These are phyloP conservation scores for Aethionema arabicum DNA, from an alignment of 345 rosid species.

Conservation along the genomic window DNA sequence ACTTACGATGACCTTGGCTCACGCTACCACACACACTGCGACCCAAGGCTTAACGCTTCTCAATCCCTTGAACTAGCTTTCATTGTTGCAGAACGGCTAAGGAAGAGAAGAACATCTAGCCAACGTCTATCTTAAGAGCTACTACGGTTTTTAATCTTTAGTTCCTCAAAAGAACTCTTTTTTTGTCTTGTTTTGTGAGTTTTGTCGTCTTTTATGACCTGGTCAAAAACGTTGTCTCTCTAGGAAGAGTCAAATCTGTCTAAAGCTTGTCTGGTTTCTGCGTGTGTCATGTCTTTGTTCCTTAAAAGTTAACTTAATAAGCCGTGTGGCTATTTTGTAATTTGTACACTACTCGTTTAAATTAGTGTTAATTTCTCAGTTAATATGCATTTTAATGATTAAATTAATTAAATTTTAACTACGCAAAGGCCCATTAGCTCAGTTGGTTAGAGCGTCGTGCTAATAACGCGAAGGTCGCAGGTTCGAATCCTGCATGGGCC, in stretches of 20 bases:
- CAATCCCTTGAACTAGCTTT: slow-evolving; percentile 62
- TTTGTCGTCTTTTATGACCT: slow-evolving; percentile 8
- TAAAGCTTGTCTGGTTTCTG: neutral
- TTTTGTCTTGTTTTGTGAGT: slow-evolving; percentile 24
- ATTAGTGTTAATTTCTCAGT: neutral
- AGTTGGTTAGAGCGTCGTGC: slow-evolving; percentile 92
- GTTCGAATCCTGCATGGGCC: slow-evolving; percentile 70
- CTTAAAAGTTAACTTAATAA: slow-evolving; percentile 21
- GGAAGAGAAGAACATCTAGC: slow-evolving; percentile 49
- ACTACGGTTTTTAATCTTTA: neutral
- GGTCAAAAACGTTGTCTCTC: slow-evolving; percentile 3
- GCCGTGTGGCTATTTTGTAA: slow-evolving; percentile 20
- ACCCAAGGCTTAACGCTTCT: slow-evolving; percentile 64
- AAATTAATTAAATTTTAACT: too few relatives aligned
- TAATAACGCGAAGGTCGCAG: slow-evolving; percentile 90
- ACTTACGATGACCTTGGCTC: slow-evolving; percentile 57
- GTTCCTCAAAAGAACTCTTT: slow-evolving; percentile 1
- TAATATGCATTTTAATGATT: too few relatives aligned
- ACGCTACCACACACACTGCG: slow-evolving; percentile 66
- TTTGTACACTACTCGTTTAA: neutral
- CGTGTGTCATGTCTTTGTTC: slow-evolving; percentile 22
- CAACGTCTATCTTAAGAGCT: slow-evolving; percentile 34
- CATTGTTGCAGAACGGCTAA: slow-evolving; percentile 59
- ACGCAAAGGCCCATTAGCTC: slow-evolving; percentile 49
- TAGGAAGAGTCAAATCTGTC: slow-evolving; percentile 12